Evolutionary conservation across 2,329 filamentous ascomycete species (phyloP).

Genomic region (Pseudogymnoascus sp.): DNA sequence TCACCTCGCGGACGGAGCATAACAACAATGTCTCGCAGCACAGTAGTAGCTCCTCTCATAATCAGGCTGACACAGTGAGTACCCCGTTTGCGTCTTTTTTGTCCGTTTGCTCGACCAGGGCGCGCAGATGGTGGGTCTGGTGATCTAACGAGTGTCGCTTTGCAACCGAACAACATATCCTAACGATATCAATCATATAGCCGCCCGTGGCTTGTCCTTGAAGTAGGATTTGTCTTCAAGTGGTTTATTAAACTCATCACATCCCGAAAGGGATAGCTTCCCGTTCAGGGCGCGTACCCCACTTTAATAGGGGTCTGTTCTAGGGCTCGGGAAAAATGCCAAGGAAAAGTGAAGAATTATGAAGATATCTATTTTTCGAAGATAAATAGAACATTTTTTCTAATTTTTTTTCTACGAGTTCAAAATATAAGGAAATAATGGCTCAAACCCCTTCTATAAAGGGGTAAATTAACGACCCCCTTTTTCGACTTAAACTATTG

Average conservation of each 20-base stretch:
- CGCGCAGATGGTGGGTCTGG: background rate
- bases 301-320: conserved; percentile 7
- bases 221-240: background rate
- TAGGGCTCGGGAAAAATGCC: too few species aligned
- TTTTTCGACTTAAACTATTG: too few species aligned
- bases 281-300: background rate
- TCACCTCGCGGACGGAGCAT: background rate
- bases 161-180: background rate
- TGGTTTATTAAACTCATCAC: background rate
- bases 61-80: background rate
- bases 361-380: too few species aligned
- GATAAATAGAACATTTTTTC: too few species aligned
- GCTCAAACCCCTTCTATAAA: too few species aligned
- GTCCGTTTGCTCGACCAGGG: background rate
- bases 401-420: too few species aligned
- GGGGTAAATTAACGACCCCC: too few species aligned
- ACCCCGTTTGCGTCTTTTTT: background rate
- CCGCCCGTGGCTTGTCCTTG: background rate
- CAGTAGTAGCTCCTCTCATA: background rate
- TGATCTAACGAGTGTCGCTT: background rate
- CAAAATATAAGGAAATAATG: too few species aligned
- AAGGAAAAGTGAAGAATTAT: too few species aligned
- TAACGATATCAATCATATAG: background rate
- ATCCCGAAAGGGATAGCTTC: background rate
- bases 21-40: background rate